A percentile compares a stretch with the other conserved stretches of the same genome.
These are phyloP conservation scores for Steccherinum ochraceum DNA, from an alignment of 768 basidiomycete genomes.

Conservation along the genomic window DNA sequence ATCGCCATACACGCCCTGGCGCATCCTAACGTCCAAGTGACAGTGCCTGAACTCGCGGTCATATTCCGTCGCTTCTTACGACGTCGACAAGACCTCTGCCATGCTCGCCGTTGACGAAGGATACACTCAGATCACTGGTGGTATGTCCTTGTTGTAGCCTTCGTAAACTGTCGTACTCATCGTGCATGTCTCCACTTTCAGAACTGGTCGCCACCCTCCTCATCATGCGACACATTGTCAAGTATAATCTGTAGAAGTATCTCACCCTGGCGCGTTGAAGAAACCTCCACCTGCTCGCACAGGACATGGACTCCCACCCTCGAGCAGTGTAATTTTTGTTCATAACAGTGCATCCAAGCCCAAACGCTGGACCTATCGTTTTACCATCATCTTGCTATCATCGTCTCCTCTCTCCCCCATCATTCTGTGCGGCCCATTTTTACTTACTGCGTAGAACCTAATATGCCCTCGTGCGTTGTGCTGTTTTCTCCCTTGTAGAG, in stretches of 20 bases:
- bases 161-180: too few relatives aligned
- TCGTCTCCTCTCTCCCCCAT: not conserved
- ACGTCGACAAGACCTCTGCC: constrained; percentile 15
- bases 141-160: constrained; percentile 39
- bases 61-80: constrained; percentile 54
- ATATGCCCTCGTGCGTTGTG: not conserved
- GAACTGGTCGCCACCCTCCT: constrained; percentile 55
- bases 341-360: not conserved
- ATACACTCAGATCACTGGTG: constrained; percentile 48
- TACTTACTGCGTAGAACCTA: not conserved
- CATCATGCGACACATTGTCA: constrained; percentile 59
- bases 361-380: not conserved
- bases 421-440: not conserved
- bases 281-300: not conserved
- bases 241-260: constrained; percentile 32
- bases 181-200: constrained; percentile 26
- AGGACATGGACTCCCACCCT: not conserved
- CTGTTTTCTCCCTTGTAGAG: not conserved
- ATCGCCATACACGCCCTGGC: not conserved
- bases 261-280: not conserved
- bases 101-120: constrained; percentile 59
- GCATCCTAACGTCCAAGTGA: not conserved
- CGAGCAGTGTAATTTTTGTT: not conserved
- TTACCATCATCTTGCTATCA: not conserved
- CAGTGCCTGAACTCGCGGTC: constrained; percentile 52